Base-by-base conservation (phyloP, 1,139 yeast genomes). In the Saccharomyces hybrid region DNA sequence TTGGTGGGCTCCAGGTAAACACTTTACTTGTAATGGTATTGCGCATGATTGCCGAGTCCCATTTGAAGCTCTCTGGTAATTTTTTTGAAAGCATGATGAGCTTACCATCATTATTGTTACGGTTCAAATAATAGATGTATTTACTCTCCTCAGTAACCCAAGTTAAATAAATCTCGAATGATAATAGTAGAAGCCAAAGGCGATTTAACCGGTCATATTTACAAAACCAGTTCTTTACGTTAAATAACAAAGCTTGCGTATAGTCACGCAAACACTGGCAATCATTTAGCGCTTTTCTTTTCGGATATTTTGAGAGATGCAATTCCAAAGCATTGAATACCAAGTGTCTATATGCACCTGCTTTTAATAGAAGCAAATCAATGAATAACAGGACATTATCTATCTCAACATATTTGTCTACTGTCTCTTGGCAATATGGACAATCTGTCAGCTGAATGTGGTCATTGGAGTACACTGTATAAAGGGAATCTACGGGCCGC, bases 61-160 rank as follows among this genome's bases (percentile, higher is more conserved):
- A 38, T 19, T 38, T 16, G 26, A 38, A 38, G 26, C 25, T 38
- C 19, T 38, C 44, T 38, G 44, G 44, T 11, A 38, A 19, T 5
- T 38, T 38, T 6, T 16, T 38, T 16, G 44, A 38, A 19, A 38
- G 44, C 25, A 38, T 19, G 25, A 38, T 38, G 16, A 38, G 44
- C 11, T 38, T 38, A 19, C 44, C 25, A 19, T 38, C 44, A 38
- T 38, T 19, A 38, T 38, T 19, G 44, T 38, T 16, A 38, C 44
- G 44, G 26, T 38, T 38, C 56, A 57, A 3, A 55, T 57, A 48
- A 50, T 49, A 42, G 29, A 28, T 13, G 31, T 65, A 62, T 51
- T 76, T 80, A 60, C 81, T 82, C 68, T 93, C 99, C 58, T 87
- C 91, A 52, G 86, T 82, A 0, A 96, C 96, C 98, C 99, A 93